These are phyloP conservation scores for Garcia nutans DNA, from an alignment of 345 rosid species.

Conservation along the genomic window DNA sequence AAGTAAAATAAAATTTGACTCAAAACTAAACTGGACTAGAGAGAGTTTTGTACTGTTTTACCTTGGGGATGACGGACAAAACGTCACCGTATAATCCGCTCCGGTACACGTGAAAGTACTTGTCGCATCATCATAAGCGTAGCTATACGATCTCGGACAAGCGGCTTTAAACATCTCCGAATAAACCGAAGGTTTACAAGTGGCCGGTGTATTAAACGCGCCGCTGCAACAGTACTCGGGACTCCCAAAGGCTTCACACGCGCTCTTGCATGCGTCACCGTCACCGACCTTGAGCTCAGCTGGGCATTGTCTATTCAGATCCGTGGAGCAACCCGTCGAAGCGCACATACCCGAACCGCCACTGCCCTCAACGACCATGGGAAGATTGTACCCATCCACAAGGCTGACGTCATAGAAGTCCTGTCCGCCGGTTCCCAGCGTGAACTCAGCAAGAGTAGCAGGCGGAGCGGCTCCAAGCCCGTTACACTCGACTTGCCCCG, in stretches of 20 bases:
- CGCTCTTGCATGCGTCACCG: constrained; percentile 84
- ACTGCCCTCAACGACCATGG: constrained; percentile 68
- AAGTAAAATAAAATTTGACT: not conserved
- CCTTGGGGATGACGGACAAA: constrained; percentile 94
- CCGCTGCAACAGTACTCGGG: constrained; percentile 98
- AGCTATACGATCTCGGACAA: constrained; percentile 91
- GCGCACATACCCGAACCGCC: constrained; percentile 83
- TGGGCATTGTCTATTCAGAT: constrained; percentile 80
- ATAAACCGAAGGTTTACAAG: constrained; percentile 84
- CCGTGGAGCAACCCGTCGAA: constrained; percentile 71
- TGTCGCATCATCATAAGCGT: constrained; percentile 87
- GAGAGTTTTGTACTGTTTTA: constrained; percentile 15
- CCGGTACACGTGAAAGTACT: constrained; percentile 92
- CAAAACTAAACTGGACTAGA: not conserved
- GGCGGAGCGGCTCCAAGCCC: constrained; percentile 39
- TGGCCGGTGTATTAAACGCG: constrained; percentile 77
- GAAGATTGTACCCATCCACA: constrained; percentile 90
- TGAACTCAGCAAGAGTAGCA: constrained; percentile 37
- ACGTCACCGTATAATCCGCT: constrained; percentile 86
- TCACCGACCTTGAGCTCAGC: constrained; percentile 61
- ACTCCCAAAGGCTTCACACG: constrained; percentile 86
- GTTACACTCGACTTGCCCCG: constrained; percentile 34
- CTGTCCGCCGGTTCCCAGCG: constrained; percentile 52
- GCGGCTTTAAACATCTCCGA: constrained; percentile 88
- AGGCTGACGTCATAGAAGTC: constrained; percentile 95